Conservation (phyloP, 2,329 filamentous ascomycete species). For the Alternaria viburni region DNA sequence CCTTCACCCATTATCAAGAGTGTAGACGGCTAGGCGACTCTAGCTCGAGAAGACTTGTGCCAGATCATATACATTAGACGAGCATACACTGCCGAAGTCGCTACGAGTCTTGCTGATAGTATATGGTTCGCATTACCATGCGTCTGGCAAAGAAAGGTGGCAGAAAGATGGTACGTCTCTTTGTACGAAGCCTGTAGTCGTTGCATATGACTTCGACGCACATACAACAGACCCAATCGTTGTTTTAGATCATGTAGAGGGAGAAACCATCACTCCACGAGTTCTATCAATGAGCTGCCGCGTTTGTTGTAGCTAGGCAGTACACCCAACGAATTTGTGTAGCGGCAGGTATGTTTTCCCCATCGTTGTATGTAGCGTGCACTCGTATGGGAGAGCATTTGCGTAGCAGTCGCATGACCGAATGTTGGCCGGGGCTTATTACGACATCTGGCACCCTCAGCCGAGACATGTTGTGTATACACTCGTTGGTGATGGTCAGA, state of each 20-base stretch:
- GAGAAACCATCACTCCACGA: not conserved
- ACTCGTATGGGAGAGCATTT: not conserved
- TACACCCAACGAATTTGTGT: not conserved
- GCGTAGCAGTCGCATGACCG: not conserved
- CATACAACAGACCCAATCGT: not conserved
- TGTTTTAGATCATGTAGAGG: not conserved
- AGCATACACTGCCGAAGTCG: not conserved
- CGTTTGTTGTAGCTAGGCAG: not conserved
- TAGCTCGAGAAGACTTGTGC: not conserved
- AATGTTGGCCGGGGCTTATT: too few species aligned
- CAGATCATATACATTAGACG: not conserved
- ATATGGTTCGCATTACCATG: not conserved
- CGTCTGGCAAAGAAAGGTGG: not conserved
- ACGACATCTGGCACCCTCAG: not conserved
- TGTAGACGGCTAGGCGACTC: not conserved
- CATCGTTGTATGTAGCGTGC: not conserved
- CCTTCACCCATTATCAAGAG: not conserved
- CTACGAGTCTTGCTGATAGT: not conserved
- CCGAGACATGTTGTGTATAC: not conserved
- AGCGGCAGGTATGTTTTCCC: not conserved
- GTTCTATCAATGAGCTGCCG: not conserved
- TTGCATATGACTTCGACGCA: not conserved
- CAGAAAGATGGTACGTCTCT: not conserved
- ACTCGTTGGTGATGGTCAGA: not conserved
- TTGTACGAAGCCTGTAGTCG: not conserved